Conservation (phyloP, 2,329 filamentous ascomycete species). For the Gyromitra esculenta region DNA sequence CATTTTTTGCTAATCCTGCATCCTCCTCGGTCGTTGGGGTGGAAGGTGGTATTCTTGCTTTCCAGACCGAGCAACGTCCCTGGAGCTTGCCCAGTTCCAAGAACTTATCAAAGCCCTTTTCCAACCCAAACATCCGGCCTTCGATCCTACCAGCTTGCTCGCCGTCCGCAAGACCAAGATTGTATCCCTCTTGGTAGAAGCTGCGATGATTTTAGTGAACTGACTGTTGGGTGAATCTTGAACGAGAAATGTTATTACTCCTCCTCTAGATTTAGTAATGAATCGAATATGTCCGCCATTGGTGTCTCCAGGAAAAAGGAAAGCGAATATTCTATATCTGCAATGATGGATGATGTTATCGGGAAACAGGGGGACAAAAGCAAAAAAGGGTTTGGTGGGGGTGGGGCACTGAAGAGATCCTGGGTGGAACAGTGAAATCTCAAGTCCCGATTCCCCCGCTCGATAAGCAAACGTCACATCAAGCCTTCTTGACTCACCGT, state of each 20-base stretch:
- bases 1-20: conserved; percentile 39
- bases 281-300: conserved; percentile 56
- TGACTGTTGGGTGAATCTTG: background rate
- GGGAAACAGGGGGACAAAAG: background rate
- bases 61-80: conserved; percentile 84
- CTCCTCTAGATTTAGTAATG: conserved; percentile 57
- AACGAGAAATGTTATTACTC: conserved; percentile 53
- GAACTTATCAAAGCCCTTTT: conserved; percentile 95
- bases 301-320: conserved; percentile 5
- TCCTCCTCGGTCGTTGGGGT: background rate
- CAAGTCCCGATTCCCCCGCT: conserved; percentile 39
- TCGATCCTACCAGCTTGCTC: conserved; percentile 81
- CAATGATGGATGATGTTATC: conserved; percentile 5
- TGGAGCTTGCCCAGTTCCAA: conserved; percentile 80
- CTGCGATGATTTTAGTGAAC: conserved; percentile 47
- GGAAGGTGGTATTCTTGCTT: conserved; percentile 69
- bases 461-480: conserved; percentile 22
- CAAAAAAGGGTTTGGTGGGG: conserved; percentile 20
- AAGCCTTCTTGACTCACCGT: conserved; percentile 38
- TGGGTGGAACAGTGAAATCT: conserved; percentile 23
- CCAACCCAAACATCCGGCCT: conserved; percentile 87
- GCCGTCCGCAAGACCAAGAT: conserved; percentile 78
- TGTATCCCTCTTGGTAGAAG: conserved; percentile 86
- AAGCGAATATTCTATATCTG: conserved; percentile 7
- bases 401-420: conserved; percentile 18